Evolutionary conservation across 2,329 filamentous ascomycete species (phyloP).

Genomic region (Trichophyton verrucosum): DNA sequence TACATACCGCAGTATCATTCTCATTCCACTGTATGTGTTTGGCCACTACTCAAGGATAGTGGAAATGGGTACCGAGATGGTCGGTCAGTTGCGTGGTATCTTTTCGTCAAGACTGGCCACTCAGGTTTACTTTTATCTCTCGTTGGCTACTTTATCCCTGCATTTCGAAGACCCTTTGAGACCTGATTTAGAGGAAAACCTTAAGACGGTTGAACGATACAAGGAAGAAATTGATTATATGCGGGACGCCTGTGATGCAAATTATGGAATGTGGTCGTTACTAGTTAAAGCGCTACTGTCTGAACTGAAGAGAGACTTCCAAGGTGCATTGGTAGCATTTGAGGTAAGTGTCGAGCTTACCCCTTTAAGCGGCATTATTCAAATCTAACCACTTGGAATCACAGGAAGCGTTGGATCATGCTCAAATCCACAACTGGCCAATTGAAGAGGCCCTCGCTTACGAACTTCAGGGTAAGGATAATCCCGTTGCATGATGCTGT

Average conservation of each 20-base stretch:
- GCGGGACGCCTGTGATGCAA: slow-evolving; percentile 43
- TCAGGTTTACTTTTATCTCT: slow-evolving; percentile 35
- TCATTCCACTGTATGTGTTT: slow-evolving; percentile 36
- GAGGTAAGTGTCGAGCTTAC: slow-evolving; percentile 18
- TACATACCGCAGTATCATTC: slow-evolving; percentile 42
- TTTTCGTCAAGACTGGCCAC: slow-evolving; percentile 36
- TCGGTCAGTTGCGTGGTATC: slow-evolving; percentile 31
- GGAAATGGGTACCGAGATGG: slow-evolving; percentile 30
- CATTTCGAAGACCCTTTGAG: slow-evolving; percentile 32
- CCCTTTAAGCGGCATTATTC: neutral
- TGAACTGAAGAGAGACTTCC: slow-evolving; percentile 37
- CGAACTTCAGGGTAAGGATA: slow-evolving; percentile 43
- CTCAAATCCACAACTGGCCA: slow-evolving; percentile 44
- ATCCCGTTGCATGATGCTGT: too few relatives aligned
- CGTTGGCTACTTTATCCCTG: slow-evolving; percentile 32
- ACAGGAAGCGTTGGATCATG: slow-evolving; percentile 47
- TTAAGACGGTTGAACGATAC: slow-evolving; percentile 39
- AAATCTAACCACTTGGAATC: neutral
- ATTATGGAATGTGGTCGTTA: slow-evolving; percentile 47
- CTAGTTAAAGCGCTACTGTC: slow-evolving; percentile 44
- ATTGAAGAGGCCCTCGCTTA: slow-evolving; percentile 48
- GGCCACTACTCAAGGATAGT: slow-evolving; percentile 36
- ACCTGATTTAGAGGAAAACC: slow-evolving; percentile 34
- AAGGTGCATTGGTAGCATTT: slow-evolving; percentile 32
- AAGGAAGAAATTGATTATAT: slow-evolving; percentile 43